A percentile compares a stretch with the other conserved stretches of the same genome.
These are phyloP conservation scores for Ramaria sp. DNA, from an alignment of 768 basidiomycete genomes.

Conservation along the genomic window DNA sequence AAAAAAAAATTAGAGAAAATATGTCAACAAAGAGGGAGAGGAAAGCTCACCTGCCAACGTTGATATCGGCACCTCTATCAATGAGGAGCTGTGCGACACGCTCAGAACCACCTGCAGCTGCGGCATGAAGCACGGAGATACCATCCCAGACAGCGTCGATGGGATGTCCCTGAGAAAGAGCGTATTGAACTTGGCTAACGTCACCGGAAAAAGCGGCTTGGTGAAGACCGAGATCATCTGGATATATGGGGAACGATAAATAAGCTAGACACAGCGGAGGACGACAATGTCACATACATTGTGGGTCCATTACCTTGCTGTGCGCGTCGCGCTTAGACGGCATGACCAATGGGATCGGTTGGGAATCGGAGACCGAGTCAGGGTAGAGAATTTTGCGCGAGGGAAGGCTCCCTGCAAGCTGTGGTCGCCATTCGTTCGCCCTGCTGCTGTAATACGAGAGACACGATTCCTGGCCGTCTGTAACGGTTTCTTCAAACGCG, in stretches of 20 bases:
- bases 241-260: neutral
- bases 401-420: too few relatives aligned
- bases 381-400: too few relatives aligned
- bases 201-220: constrained; percentile 52
- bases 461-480: too few relatives aligned
- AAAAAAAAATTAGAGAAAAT: too few relatives aligned
- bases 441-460: too few relatives aligned
- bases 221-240: constrained; percentile 29
- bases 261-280: neutral
- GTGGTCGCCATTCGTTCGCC: too few relatives aligned
- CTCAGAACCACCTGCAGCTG: constrained; percentile 82
- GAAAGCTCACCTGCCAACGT: constrained; percentile 22
- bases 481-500: too few relatives aligned
- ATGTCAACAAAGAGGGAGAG: neutral
- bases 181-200: constrained; percentile 86
- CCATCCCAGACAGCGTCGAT: constrained; percentile 94
- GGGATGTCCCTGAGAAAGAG: constrained; percentile 88
- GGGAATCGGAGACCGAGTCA: too few relatives aligned
- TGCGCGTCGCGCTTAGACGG: constrained; percentile 9
- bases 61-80: constrained; percentile 94
- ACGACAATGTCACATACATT: neutral
- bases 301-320: neutral
- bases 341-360: constrained; percentile 1
- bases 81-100: constrained; percentile 82
- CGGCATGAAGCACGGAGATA: constrained; percentile 93